These are phyloP conservation scores for Backusella sp. DNA, from an alignment of 192 early-diverging fungal species.

Conservation along the genomic window DNA sequence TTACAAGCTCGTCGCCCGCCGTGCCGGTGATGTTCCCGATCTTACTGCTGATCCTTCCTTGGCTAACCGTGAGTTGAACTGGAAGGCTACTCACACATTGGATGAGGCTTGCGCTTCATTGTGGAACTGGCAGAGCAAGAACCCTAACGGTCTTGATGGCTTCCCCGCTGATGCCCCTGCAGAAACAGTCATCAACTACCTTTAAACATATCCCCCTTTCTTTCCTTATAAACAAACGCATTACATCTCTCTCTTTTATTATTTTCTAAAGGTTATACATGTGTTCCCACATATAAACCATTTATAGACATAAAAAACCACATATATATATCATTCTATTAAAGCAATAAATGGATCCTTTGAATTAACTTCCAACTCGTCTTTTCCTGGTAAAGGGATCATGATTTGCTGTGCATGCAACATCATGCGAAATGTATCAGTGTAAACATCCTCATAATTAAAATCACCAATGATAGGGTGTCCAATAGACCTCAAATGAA, in stretches of 20 bases:
- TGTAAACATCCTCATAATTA: constrained; percentile 39
- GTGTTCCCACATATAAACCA: neutral
- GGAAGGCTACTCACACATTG: constrained; percentile 56
- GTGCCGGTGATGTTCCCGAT: constrained; percentile 82
- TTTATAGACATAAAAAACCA: neutral
- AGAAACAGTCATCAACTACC: constrained; percentile 21
- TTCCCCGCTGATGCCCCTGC: constrained; percentile 30
- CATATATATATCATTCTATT: neutral
- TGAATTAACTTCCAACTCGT: neutral
- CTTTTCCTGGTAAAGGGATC: constrained; percentile 19
- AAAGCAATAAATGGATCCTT: constrained; percentile 12
- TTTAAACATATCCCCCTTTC: constrained; percentile 8
- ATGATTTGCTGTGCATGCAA: constrained; percentile 38
- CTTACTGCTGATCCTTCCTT: constrained; percentile 77
- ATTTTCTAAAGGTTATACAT: neutral
- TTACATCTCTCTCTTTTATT: neutral
- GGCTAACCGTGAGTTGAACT: constrained; percentile 61
- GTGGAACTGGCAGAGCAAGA: constrained; percentile 71
- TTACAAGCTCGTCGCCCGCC: constrained; percentile 61
- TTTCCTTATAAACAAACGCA: neutral
- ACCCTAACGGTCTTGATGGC: constrained; percentile 62
- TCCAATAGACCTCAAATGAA: constrained; percentile 35
- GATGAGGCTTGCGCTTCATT: constrained; percentile 67
- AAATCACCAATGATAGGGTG: constrained; percentile 44
- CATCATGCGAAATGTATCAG: constrained; percentile 45